A percentile compares a stretch with the other conserved stretches of the same genome.
These are phyloP conservation scores for Hypocrella siamensis DNA, from an alignment of 2,329 filamentous ascomycete species.

Conservation along the genomic window DNA sequence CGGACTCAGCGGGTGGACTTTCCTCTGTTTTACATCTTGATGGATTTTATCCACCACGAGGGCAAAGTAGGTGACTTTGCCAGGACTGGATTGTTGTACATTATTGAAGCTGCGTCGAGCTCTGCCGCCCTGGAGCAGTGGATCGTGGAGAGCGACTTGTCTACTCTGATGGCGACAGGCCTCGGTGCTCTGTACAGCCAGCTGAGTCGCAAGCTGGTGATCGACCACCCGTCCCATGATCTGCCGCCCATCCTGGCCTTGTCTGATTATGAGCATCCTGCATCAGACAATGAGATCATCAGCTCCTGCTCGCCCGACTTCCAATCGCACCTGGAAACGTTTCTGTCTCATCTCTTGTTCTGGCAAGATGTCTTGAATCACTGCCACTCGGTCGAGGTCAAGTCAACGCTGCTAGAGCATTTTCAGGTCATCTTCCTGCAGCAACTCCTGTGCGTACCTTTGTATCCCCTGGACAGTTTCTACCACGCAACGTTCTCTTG, in stretches of 20 bases:
- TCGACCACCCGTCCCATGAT: constrained; percentile 58
- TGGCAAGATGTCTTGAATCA: constrained; percentile 98
- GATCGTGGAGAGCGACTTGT: constrained; percentile 93
- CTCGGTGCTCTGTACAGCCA: constrained; percentile 61
- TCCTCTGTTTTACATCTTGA: constrained; percentile 83
- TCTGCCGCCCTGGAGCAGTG: constrained; percentile 77
- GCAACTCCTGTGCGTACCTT: constrained; percentile 61
- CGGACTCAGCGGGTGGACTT: constrained; percentile 85
- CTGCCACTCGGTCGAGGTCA: constrained; percentile 81
- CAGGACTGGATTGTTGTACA: constrained; percentile 81
- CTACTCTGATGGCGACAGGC: constrained; percentile 92
- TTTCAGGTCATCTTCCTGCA: constrained; percentile 95
- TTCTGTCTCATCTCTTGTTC: constrained; percentile 86
- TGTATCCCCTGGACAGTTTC: no score
- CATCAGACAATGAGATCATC: constrained; percentile 54
- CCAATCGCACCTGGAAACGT: constrained; percentile 77
- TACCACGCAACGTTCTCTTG: no score
- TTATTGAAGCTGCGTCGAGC: constrained; percentile 82
- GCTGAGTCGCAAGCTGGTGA: constrained; percentile 61
- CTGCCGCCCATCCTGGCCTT: constrained; percentile 73
- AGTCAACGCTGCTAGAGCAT: constrained; percentile 84
- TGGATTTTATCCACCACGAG: constrained; percentile 94
- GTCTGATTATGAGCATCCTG: constrained; percentile 71
- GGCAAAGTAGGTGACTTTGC: constrained; percentile 93
- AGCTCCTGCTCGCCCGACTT: constrained; percentile 62